A percentile compares a stretch with the other conserved stretches of the same genome.
These are phyloP conservation scores for Boletus edulis DNA, from an alignment of 768 basidiomycete species.

Conservation along the genomic window DNA sequence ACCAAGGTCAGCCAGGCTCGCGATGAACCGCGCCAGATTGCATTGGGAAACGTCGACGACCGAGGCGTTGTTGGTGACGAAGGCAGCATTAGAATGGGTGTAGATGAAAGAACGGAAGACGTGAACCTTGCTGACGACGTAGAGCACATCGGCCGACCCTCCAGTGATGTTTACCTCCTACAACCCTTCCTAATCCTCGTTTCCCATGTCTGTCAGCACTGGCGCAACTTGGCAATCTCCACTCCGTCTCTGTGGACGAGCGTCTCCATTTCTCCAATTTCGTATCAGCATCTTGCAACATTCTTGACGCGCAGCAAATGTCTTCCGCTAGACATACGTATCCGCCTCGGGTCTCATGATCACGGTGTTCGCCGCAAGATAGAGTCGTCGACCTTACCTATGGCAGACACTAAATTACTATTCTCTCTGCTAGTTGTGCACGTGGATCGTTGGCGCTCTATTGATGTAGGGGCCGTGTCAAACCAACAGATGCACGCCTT, in stretches of 20 bases:
- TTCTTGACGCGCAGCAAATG: slow-evolving; percentile 54
- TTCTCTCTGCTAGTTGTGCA: slow-evolving; percentile 43
- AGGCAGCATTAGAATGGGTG: too few species aligned
- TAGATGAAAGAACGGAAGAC: too few species aligned
- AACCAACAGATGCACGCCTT: slow-evolving; percentile 45
- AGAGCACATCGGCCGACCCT: not conserved
- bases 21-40: not conserved
- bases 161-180: slow-evolving; percentile 9
- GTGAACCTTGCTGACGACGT: too few species aligned
- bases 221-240: slow-evolving; percentile 49
- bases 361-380: not conserved
- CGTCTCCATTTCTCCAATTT: slow-evolving; percentile 24
- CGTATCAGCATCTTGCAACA: slow-evolving; percentile 40
- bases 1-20: not conserved
- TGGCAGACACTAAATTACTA: slow-evolving; percentile 20
- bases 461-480: slow-evolving; percentile 43
- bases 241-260: slow-evolving; percentile 53
- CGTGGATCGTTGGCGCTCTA: slow-evolving; percentile 46
- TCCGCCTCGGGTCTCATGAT: slow-evolving; percentile 38
- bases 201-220: slow-evolving; percentile 57
- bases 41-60: slow-evolving; percentile 18
- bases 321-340: slow-evolving; percentile 48
- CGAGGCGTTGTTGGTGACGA: too few species aligned
- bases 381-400: slow-evolving; percentile 24
- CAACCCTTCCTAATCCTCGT: slow-evolving; percentile 50